Base-by-base conservation (phyloP, 768 basidiomycete genomes). In the Lentinula aciculospora region DNA sequence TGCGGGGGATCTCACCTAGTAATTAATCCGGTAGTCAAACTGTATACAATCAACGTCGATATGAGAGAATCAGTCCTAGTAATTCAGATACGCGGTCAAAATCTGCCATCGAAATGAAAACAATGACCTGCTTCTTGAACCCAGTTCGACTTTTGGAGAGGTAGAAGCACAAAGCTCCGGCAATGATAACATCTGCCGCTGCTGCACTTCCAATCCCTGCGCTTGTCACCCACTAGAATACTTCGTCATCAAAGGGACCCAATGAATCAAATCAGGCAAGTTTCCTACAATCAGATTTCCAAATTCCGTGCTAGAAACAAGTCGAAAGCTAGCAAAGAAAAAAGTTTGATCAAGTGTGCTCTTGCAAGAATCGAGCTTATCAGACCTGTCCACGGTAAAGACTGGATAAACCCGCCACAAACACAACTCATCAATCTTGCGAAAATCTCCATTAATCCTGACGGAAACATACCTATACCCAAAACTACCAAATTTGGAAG, bases 131-230 rank as follows among this genome's bases (percentile, higher is more conserved):
- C 56, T 39, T 57, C n/a, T 54, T 49, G 57, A 78, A 74, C 17
- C 79, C 79, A n/a, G 80, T 81, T 28, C 76, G 73, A 62, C 69
- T 75, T 63, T 70, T 72, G n/a, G 70, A 72, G 48, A 82, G 68
- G 57, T 75, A 79, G 60, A 76, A 80, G 62, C 77, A 79, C 55
- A 82, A 71, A 13, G 77, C 68, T 9, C 19, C 58, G 2, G 80
- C 81, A 47, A 81, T 80, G 57, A 80, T 68, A 58, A 79, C 69
- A 61, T 81, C 80, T 9, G 78, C 74, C 15, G 74, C 74, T n/a
- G 77, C 76, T 25, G 78, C 77, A 56, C 76, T 74, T 32, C 77
- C 75, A 48, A 78, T 67, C 1, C 79, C 81, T 25, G 72, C 61
- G 61, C 74, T 76, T 7, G 80, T 77, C 13, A 82, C 73, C 81